Evolutionary conservation across 2,329 filamentous ascomycete species (phyloP).

Genomic region (Fusarium subglutinans): DNA sequence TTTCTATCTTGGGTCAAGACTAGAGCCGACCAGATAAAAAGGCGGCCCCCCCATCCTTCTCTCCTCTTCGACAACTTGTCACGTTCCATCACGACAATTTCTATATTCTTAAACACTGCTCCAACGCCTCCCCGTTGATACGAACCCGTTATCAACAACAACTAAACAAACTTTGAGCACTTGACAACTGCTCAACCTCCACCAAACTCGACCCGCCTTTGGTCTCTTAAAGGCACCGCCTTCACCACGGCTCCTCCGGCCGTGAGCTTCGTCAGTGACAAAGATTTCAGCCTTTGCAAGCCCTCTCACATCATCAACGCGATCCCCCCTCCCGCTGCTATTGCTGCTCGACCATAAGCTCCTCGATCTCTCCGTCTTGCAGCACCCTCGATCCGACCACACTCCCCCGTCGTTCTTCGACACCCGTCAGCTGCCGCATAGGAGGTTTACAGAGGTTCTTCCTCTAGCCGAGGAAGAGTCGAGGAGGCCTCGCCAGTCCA

Average conservation of each 20-base stretch:
- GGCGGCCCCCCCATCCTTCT: not conserved
- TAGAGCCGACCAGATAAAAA: constrained; percentile 26
- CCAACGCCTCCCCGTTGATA: not conserved
- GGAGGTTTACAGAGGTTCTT: constrained; percentile 97
- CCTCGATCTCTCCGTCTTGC: constrained; percentile 61
- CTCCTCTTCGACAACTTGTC: constrained; percentile 11
- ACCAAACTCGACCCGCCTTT: constrained; percentile 61
- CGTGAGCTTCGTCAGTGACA: constrained; percentile 70
- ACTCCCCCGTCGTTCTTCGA: constrained; percentile 65
- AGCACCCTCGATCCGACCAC: constrained; percentile 57
- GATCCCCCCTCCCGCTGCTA: constrained; percentile 65
- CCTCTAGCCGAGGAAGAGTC: constrained; percentile 99
- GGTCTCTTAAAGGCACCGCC: constrained; percentile 72
- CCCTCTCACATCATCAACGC: constrained; percentile 74
- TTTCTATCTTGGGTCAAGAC: constrained; percentile 1
- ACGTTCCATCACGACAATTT: not conserved
- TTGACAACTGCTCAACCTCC: constrained; percentile 10
- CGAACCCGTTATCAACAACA: not conserved
- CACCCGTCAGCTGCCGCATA: constrained; percentile 98
- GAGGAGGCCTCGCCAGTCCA: constrained; percentile 96
- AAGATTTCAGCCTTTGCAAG: constrained; percentile 75
- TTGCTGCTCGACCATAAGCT: constrained; percentile 60
- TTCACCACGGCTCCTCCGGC: constrained; percentile 70
- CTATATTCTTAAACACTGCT: not conserved
- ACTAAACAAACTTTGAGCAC: constrained; percentile 1